A percentile compares a stretch with the other conserved stretches of the same genome.
phyloP scores from a whole-genome alignment of 345 rosid species.

The Litchi chinensis region DNA sequence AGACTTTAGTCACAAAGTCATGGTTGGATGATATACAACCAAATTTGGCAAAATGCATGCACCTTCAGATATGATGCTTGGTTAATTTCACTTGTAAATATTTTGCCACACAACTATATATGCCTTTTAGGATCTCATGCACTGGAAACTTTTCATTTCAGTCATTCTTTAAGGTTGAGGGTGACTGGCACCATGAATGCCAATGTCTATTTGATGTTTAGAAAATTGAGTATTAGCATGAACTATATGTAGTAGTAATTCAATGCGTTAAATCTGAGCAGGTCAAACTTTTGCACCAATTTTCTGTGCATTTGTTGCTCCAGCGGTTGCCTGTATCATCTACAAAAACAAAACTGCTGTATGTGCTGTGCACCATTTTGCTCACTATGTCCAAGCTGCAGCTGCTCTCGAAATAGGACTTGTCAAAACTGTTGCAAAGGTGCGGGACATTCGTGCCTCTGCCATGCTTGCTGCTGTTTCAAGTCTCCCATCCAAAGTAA shows the following conservation, averaged over 20 bases:
- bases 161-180: neutral
- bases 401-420: neutral
- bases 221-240: neutral
- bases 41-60: neutral
- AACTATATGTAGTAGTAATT: neutral
- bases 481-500: conserved; percentile 2
- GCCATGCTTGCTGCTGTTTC: conserved; percentile 16
- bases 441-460: conserved; percentile 14
- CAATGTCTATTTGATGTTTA: neutral
- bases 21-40: no score
- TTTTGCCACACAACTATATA: no score
- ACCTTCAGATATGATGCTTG: neutral
- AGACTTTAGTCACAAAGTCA: neutral
- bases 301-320: conserved; percentile 30
- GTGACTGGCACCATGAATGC: neutral
- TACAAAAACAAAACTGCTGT: conserved; percentile 18
- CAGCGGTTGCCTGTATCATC: neutral
- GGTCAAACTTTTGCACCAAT: conserved; percentile 23
- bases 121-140: neutral
- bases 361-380: neutral
- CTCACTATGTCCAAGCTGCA: neutral
- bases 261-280: conserved; percentile 3
- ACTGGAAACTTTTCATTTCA: neutral
- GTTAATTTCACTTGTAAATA: neutral
- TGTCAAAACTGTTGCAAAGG: conserved; percentile 20